Base-by-base conservation (phyloP, 768 basidiomycete species). In the Tricholoma sp. region DNA sequence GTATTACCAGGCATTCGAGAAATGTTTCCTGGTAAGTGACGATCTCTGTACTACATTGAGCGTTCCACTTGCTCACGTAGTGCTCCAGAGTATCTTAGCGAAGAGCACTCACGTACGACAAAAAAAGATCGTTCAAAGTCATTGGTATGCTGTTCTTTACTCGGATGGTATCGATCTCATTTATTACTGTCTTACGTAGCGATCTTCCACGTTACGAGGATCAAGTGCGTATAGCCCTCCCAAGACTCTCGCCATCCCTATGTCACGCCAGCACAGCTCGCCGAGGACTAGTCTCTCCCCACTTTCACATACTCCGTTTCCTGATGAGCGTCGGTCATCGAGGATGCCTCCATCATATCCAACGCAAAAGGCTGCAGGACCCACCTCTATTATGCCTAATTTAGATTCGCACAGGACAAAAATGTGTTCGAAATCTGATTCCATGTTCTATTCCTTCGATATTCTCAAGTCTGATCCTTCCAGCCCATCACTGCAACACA, bases 1-100 rank as follows among this genome's bases (percentile, higher is more conserved):
- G 17, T 32, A 1, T 15, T 53, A 28, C 52, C 52, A n/a, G 20
- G 52, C 8, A 53, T 53, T 17, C 39, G 44, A 6, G 52, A 44
- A 70, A 77, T 81, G 73, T 83, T 82, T 58, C 81, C 81, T 47
- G 80, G 81, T 78, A 59, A 42, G 70, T 55, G 11, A 18, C 42
- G 1, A 17, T 29, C n/a, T 32, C 34, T n/a, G 18, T 6, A 11
- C 13, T 11, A 5, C 4, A 24, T 7, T 18, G 18, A 17, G 39
- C n/a, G n/a, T 13, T 41, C 11, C 9, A 17, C 7, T 41, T 41
- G 39, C 7, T 17, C 7, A 41, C 24, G 4, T 24, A 24, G 24
- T 24, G 24, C 7, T 41, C 32, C 34, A 57, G 61, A 56, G 57
- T 59, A 60, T 41, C 56, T 59, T 28, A 37, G 55, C 49, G 51